Evolutionary conservation across 2,329 filamentous ascomycete species (phyloP).

Genomic region (Myriosclerotinia scirpicola): DNA sequence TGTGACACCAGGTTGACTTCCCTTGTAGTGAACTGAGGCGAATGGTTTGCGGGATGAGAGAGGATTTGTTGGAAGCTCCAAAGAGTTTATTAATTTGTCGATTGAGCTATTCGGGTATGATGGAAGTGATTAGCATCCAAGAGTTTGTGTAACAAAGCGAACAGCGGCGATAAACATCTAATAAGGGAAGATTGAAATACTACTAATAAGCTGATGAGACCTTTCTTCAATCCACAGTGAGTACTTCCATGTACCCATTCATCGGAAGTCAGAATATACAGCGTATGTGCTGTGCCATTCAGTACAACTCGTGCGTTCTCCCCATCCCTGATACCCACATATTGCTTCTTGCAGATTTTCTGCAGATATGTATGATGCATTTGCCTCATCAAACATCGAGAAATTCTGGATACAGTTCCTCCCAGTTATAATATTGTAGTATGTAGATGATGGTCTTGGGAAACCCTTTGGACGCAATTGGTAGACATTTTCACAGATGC

Average conservation of each 20-base stretch:
- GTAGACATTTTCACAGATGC: not conserved
- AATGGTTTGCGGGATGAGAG: not conserved
- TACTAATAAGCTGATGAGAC: not conserved
- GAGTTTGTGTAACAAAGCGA: too few species aligned
- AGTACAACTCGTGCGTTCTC: not conserved
- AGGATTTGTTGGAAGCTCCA: fast-evolving
- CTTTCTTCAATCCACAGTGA: not conserved
- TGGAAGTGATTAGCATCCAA: not conserved
- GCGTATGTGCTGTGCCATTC: not conserved
- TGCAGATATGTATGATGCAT: not conserved
- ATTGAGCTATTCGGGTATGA: not conserved
- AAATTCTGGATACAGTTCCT: not conserved
- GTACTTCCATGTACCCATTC: not conserved
- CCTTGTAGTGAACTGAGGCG: too few species aligned
- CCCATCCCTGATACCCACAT: not conserved
- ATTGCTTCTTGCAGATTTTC: not conserved
- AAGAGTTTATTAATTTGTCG: not conserved
- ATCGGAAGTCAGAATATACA: not conserved
- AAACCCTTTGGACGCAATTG: not conserved
- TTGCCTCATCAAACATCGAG: not conserved
- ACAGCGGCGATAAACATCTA: not conserved
- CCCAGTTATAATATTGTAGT: too few species aligned
- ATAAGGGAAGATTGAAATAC: too few species aligned
- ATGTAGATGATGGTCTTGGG: not conserved
- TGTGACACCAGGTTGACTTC: not conserved